Evolutionary conservation across 169 alveolate genomes (phyloP).

Genomic region (Perkinsus chesapeaki): DNA sequence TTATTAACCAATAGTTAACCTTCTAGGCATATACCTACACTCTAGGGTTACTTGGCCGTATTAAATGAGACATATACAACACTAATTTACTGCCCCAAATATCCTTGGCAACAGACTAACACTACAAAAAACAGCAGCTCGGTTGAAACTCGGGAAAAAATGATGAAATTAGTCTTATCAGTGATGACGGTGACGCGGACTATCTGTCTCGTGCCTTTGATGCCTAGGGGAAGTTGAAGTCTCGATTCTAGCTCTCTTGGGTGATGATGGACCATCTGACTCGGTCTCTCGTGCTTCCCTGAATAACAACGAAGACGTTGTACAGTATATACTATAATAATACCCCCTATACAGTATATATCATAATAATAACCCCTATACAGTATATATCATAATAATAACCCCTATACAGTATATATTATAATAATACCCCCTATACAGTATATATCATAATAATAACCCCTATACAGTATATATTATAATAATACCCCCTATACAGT

Average conservation of each 20-base stretch:
- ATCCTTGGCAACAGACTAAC: not conserved
- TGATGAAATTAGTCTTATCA: not conserved
- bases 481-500: no score
- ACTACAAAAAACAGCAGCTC: not conserved
- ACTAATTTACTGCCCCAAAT: not conserved
- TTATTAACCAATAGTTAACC: not conserved
- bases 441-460: no score
- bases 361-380: no score
- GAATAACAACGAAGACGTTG: not conserved
- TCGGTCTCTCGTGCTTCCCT: not conserved
- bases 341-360: no score
- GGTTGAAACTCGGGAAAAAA: not conserved
- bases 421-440: no score
- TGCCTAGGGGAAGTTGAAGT: not conserved
- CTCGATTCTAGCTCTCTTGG: not conserved
- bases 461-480: no score
- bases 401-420: no score
- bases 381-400: no score
- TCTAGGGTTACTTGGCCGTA: not conserved
- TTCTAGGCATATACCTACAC: not conserved
- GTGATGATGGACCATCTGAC: not conserved
- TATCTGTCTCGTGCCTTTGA: not conserved
- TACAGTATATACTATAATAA: no score
- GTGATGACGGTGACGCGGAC: not conserved
- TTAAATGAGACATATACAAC: not conserved